phyloP scores from a whole-genome alignment of 1,284 basidiomycete genomes.

The Pseudozyma sp. region DNA sequence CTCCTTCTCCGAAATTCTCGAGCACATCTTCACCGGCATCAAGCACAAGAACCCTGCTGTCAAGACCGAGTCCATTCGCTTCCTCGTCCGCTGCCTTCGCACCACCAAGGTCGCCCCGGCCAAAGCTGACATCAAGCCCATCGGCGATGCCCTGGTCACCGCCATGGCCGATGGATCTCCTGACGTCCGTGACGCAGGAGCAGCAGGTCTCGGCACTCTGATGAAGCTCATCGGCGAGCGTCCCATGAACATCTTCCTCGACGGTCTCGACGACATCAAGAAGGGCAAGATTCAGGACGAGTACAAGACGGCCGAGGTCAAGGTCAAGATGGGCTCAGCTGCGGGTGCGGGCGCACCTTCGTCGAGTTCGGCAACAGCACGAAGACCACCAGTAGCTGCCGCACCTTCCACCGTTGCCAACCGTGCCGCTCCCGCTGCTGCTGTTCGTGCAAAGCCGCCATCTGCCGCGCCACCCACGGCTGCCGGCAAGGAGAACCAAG shows the following conservation, averaged over 20 bases:
- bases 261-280: slow-evolving; percentile 86
- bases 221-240: slow-evolving; percentile 99
- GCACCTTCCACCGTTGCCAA: slow-evolving; percentile 24
- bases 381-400: slow-evolving; percentile 22
- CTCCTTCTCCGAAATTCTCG: slow-evolving; percentile 81
- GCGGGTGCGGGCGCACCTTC: slow-evolving; percentile 23
- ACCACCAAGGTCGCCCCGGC: slow-evolving; percentile 76
- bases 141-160: slow-evolving; percentile 81
- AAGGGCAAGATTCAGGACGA: slow-evolving; percentile 93
- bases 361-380: slow-evolving; percentile 20
- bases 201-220: slow-evolving; percentile 85
- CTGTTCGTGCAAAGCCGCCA: slow-evolving; percentile 27
- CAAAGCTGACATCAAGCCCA: slow-evolving; percentile 82
- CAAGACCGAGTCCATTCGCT: slow-evolving; percentile 91
- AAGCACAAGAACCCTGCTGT: slow-evolving; percentile 96
- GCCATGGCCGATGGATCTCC: slow-evolving; percentile 90
- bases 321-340: slow-evolving; percentile 52
- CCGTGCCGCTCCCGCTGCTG: slow-evolving; percentile 32
- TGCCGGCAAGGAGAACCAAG: slow-evolving; percentile 40
- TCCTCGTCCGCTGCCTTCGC: slow-evolving; percentile 83
- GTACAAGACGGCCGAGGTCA: slow-evolving; percentile 73
- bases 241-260: slow-evolving; percentile 87
- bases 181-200: slow-evolving; percentile 89
- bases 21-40: slow-evolving; percentile 82
- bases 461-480: slow-evolving; percentile 18